A percentile compares a stretch with the other conserved stretches of the same genome.
Conservation (phyloP, 2,329 filamentous ascomycete species). For the Stagonosporopsis tanaceti region DNA sequence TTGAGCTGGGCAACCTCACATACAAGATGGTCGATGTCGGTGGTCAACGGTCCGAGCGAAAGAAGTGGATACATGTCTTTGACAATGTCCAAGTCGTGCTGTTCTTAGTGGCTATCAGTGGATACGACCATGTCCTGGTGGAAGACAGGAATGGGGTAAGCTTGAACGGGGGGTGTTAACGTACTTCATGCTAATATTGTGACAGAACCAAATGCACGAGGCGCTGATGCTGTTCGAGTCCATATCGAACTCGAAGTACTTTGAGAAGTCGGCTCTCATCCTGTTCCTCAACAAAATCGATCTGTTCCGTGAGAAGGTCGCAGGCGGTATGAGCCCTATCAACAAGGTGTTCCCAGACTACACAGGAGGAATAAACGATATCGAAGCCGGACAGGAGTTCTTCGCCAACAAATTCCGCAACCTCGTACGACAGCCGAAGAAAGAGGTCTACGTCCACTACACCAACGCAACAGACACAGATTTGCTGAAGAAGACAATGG, state of each 20-base stretch:
- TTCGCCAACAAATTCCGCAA: slow-evolving; percentile 61
- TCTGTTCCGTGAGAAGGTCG: slow-evolving; percentile 60
- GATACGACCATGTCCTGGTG: slow-evolving; percentile 94
- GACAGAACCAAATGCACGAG: slow-evolving; percentile 64
- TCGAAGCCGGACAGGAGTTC: slow-evolving; percentile 59
- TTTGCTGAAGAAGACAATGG: slow-evolving; percentile 65
- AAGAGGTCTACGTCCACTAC: slow-evolving; percentile 62
- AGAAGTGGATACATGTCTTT: slow-evolving; percentile 98
- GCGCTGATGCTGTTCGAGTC: slow-evolving; percentile 62
- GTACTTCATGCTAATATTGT: slow-evolving; percentile 14
- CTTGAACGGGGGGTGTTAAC: slow-evolving; percentile 21
- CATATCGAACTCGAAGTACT: slow-evolving; percentile 62
- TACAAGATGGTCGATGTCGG: slow-evolving; percentile 98
- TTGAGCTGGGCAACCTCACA: slow-evolving; percentile 88
- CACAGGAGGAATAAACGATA: slow-evolving; percentile 53
- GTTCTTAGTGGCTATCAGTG: slow-evolving; percentile 93
- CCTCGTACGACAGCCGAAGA: slow-evolving; percentile 58
- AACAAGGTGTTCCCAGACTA: slow-evolving; percentile 60
- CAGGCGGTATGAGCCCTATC: slow-evolving; percentile 56
- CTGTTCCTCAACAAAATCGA: slow-evolving; percentile 64
- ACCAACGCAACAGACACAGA: slow-evolving; percentile 62
- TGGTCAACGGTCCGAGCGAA: slow-evolving; percentile 89
- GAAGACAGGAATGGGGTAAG: slow-evolving; percentile 95
- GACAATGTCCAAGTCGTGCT: slow-evolving; percentile 92
- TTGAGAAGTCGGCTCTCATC: slow-evolving; percentile 60